Evolutionary conservation across 2,329 filamentous ascomycete species (phyloP), one percentile per base, ranked within the genome.

Genomic region (Phialocephala sp.): DNA sequence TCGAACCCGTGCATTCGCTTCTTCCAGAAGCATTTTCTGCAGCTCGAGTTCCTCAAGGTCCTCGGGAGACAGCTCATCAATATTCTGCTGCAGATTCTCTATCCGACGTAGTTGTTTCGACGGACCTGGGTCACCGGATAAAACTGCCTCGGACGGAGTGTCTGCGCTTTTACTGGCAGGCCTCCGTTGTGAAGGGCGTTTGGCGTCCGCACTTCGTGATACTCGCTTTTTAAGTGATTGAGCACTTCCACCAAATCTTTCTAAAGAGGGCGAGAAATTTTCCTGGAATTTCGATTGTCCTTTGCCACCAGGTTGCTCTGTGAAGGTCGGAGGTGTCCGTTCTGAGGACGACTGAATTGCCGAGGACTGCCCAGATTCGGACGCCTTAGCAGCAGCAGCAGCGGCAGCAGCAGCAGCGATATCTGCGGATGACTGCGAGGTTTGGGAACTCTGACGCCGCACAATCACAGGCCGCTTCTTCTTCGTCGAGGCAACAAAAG

Each of bases 381-480:
- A 59, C 39, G 64, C 41, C 39, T 62, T 69, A 32, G 39, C 55
- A 41, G 58, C 43, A 27, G 9, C 9, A 39, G 24, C 43, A 32
- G 39, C 55, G 36, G 58, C 43, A 27, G 9, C 9, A 39, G 24
- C 43, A 27, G 18, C 32, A 39, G 24, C n/a, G n/a, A 37, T 47
- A 4, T 75, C 72, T 35, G 68, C 66, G 3, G 71, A 75, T 41
- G 73, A 72, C 39, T 69, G 63, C 22, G 71, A 73, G n/a, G 68
- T 68, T 63, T 76, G 84, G 1, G 84, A 85, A 68, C 81, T 85
- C 43, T 78, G 76, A 39, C 81, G 80, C 56, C 82, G 80, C 15
- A 80, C 75, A 66, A 85, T 76, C 9, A 80, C 76, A 0, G 83
- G 80, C 54, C 82, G 79, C 60, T 82, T 79, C 72, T 81, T 85